Evolutionary conservation across 2,329 filamentous ascomycete genomes (phyloP).

Genomic region (Thelonectria olida): DNA sequence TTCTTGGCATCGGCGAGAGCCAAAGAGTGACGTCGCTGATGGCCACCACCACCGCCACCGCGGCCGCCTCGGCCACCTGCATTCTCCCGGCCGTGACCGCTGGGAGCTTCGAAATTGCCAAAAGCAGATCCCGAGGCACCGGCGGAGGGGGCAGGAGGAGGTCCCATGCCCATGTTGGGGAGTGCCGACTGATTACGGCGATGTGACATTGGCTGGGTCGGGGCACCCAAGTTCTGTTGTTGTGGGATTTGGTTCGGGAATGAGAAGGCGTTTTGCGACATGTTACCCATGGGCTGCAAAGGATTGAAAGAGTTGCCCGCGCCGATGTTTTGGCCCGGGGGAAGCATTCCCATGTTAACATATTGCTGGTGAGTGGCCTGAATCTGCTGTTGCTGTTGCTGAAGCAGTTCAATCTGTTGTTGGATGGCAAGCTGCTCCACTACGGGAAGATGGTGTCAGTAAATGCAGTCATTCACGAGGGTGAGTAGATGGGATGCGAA

Average conservation of each 20-base stretch:
- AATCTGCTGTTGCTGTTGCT: conserved; percentile 98
- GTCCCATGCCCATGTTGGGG: conserved; percentile 90
- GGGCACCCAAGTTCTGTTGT: conserved; percentile 80
- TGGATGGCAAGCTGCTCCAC: conserved; percentile 98
- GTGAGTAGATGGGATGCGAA: background rate
- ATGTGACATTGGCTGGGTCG: conserved; percentile 84
- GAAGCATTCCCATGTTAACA: conserved; percentile 96
- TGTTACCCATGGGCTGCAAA: conserved; percentile 81
- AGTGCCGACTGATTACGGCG: conserved; percentile 98
- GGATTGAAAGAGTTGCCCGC: conserved; percentile 78
- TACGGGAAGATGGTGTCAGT: conserved; percentile 49
- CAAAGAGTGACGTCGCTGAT: conserved; percentile 93
- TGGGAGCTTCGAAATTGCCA: conserved; percentile 77
- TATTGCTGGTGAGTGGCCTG: conserved; percentile 97
- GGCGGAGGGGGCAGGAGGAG: conserved; percentile 89
- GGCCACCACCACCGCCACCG: conserved; percentile 76
- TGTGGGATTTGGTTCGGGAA: conserved; percentile 83
- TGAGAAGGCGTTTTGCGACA: conserved; percentile 86
- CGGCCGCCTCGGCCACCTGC: conserved; percentile 70
- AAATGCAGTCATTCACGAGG: background rate
- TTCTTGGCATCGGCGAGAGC: conserved; percentile 97
- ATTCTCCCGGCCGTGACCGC: conserved; percentile 47
- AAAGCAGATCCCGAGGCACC: conserved; percentile 83
- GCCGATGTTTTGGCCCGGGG: conserved; percentile 79
- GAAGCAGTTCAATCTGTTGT: conserved; percentile 96